These are phyloP conservation scores for Fusarium staphyleae DNA, from an alignment of 2,329 filamentous ascomycete species.

Conservation along the genomic window DNA sequence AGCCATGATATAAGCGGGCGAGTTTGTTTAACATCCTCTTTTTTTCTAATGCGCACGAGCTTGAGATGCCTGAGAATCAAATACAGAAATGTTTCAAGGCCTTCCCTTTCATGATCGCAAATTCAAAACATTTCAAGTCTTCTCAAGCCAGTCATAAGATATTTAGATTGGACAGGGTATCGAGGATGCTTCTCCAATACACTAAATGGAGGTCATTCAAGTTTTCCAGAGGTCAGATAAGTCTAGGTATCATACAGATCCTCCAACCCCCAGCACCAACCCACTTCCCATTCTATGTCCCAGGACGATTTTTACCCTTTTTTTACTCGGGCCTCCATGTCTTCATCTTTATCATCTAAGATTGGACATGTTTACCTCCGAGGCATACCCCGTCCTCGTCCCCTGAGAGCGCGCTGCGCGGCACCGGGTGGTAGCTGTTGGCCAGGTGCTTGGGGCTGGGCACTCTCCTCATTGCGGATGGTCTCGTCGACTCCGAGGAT, in stretches of 20 bases:
- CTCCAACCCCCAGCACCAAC: constrained; percentile 34
- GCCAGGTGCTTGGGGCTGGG: constrained; percentile 79
- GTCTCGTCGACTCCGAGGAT: constrained; percentile 98
- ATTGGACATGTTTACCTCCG: constrained; percentile 63
- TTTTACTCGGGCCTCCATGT: constrained; percentile 25
- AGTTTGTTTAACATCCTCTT: constrained; percentile 11
- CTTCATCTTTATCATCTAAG: constrained; percentile 31
- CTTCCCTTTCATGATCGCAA: background rate
- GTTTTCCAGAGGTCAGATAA: constrained; percentile 39
- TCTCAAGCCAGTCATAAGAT: constrained; percentile 25
- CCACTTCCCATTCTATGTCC: constrained; percentile 28
- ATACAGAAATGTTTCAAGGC: background rate
- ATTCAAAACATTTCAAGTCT: constrained; percentile 40
- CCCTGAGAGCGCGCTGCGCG: constrained; percentile 86
- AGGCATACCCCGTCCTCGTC: constrained; percentile 88
- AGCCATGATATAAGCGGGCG: constrained; percentile 29
- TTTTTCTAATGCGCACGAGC: constrained; percentile 15
- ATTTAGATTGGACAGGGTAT: no score
- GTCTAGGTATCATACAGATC: constrained; percentile 49
- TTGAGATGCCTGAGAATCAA: background rate
- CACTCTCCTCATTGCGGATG: constrained; percentile 96
- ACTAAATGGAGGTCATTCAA: constrained; percentile 38
- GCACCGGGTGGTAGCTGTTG: constrained; percentile 76
- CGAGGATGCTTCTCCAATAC: background rate
- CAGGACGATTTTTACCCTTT: constrained; percentile 26